Conservation (phyloP, 2,329 filamentous ascomycete genomes). For the Diaporthe amygdali region DNA sequence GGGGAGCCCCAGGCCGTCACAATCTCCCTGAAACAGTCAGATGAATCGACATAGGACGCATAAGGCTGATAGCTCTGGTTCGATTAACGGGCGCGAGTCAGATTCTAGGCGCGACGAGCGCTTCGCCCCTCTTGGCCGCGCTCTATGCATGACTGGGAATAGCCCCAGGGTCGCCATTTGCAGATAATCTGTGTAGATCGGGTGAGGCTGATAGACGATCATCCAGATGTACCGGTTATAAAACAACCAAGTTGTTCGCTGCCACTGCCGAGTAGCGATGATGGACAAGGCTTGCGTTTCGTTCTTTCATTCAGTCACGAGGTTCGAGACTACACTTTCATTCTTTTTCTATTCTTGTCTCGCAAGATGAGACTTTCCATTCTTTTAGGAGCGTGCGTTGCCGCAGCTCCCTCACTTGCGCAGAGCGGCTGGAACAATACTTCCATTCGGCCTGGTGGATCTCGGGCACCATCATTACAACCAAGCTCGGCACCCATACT, state of each 20-base stretch:
- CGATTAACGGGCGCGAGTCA: background rate
- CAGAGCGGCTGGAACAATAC: constrained; percentile 3
- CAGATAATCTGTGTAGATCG: background rate
- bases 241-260: background rate
- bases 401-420: background rate
- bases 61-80: background rate
- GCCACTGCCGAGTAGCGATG: rapidly evolving
- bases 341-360: background rate
- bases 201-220: background rate
- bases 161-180: background rate
- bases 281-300: background rate
- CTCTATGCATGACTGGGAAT: background rate
- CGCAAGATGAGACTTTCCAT: constrained; percentile 3
- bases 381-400: background rate
- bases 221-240: background rate
- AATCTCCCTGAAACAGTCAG: background rate
- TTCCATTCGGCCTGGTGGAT: background rate
- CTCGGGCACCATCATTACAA: background rate
- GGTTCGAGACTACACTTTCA: background rate
- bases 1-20: background rate
- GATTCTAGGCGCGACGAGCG: background rate
- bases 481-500: background rate
- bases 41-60: constrained; percentile 2
- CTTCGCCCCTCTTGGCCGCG: background rate
- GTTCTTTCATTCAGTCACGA: background rate